These are phyloP conservation scores for Leccinum subtestaceum DNA, from an alignment of 768 basidiomycete genomes.

Conservation along the genomic window DNA sequence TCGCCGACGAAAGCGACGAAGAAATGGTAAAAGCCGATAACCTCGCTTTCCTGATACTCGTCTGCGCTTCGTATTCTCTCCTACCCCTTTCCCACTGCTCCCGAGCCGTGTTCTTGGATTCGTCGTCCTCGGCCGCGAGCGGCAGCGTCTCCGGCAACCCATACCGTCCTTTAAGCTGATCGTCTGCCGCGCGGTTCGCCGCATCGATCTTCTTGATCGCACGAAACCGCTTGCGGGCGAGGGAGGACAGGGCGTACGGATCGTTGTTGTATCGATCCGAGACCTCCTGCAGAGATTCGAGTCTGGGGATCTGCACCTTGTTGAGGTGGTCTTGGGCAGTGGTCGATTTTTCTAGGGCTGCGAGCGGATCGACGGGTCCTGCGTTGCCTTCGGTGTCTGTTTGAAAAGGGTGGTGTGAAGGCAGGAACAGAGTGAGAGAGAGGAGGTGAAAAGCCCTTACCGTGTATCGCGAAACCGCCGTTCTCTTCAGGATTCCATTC, in stretches of 20 bases:
- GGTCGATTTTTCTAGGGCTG: slow-evolving; percentile 85
- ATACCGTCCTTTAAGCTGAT: slow-evolving; percentile 68
- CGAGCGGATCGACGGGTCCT: slow-evolving; percentile 76
- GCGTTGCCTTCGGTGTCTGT: slow-evolving; percentile 64
- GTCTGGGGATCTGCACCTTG: slow-evolving; percentile 73
- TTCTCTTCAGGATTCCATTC: slow-evolving; percentile 98
- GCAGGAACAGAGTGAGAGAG: no score
- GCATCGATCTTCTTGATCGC: slow-evolving; percentile 81
- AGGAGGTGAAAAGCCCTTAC: slow-evolving; percentile 34
- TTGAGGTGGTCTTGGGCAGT: slow-evolving; percentile 69
- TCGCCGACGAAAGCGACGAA: slow-evolving; percentile 18
- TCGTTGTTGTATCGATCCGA: slow-evolving; percentile 82
- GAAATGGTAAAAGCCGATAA: slow-evolving; percentile 30
- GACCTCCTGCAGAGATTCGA: slow-evolving; percentile 73
- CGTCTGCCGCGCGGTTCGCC: slow-evolving; percentile 66
- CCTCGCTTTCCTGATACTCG: slow-evolving; percentile 50
- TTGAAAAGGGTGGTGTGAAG: no score
- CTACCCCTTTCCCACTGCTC: slow-evolving; percentile 58
- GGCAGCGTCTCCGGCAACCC: slow-evolving; percentile 68
- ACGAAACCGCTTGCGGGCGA: slow-evolving; percentile 78
- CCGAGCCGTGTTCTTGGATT: slow-evolving; percentile 56
- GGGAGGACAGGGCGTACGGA: slow-evolving; percentile 77
- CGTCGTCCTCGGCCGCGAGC: slow-evolving; percentile 65
- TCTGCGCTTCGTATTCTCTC: slow-evolving; percentile 42
- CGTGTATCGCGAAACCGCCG: slow-evolving; percentile 87